These are phyloP conservation scores for Metschnikowia matae DNA, from an alignment of 805 yeast genomes.

Conservation along the genomic window DNA sequence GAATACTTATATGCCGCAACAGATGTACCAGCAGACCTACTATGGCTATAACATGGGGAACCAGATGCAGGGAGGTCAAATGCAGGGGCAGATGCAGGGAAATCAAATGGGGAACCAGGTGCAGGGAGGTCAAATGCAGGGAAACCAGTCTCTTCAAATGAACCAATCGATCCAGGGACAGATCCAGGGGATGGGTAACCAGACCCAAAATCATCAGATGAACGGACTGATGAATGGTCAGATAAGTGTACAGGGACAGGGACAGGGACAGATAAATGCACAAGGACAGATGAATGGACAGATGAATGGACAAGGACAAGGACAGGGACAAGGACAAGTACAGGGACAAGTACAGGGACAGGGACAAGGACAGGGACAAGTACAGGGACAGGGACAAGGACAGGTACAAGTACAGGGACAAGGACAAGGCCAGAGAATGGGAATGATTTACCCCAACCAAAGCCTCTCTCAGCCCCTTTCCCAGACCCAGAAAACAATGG, in stretches of 20 bases:
- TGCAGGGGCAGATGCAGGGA: conserved; percentile 2
- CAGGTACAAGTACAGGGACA: background rate
- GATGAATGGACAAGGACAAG: background rate
- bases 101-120: background rate
- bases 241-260: conserved; percentile 1
- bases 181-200: background rate
- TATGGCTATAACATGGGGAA: background rate
- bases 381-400: background rate
- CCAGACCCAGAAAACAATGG: background rate
- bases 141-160: background rate
- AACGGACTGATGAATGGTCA: background rate
- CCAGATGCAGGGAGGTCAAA: conserved; percentile 1
- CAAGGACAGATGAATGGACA: background rate
- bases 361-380: background rate
- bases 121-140: background rate
- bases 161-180: background rate
- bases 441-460: background rate
- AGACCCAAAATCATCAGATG: background rate
- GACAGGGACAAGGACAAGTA: conserved; percentile 4
- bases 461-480: background rate
- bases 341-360: conserved; percentile 5
- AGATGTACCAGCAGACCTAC: conserved; percentile 3
- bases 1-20: background rate
- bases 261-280: conserved; percentile 10
- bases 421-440: background rate